Conservation (phyloP, 805 yeast genomes). For the Candida jianshihensis region DNA sequence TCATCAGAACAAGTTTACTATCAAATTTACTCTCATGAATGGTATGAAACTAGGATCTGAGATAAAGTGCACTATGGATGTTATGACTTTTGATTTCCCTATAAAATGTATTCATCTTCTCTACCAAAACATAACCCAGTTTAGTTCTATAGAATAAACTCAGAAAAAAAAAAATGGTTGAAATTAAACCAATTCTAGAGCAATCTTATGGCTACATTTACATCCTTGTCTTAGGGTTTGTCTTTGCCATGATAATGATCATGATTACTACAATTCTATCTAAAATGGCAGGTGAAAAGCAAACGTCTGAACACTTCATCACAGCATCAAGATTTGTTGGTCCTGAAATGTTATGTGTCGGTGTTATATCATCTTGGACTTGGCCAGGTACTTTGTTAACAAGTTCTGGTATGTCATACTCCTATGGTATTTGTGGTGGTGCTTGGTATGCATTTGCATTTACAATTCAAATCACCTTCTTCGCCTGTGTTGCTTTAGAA, state of each 20-base stretch:
- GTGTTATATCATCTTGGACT: conserved; percentile 37
- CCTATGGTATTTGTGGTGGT: conserved; percentile 25
- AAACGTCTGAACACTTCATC: too few species aligned
- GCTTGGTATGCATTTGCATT: conserved; percentile 22
- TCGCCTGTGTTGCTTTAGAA: conserved; percentile 28
- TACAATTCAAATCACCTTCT: conserved; percentile 30
- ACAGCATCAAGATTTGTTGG: conserved; percentile 39
- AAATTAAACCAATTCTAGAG: conserved; percentile 20
- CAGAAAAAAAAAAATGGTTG: background rate
- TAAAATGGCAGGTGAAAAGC: background rate
- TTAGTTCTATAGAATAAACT: background rate
- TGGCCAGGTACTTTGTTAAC: conserved; percentile 27
- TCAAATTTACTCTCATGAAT: too few species aligned
- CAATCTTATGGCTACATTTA: conserved; percentile 34
- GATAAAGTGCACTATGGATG: too few species aligned
- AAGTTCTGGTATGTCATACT: conserved; percentile 26
- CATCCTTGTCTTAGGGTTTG: conserved; percentile 14
- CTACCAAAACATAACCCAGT: background rate
- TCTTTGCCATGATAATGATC: background rate
- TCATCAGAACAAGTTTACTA: too few species aligned
- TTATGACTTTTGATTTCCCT: too few species aligned
- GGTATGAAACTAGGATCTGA: too few species aligned
- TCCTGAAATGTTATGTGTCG: conserved; percentile 35
- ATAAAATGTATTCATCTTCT: background rate
- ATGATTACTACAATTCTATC: background rate